Evolutionary conservation across 495 filamentous ascomycete genomes (phyloP), one percentile per base, ranked within the genome.

Genomic region (Daldinia caldariorum): DNA sequence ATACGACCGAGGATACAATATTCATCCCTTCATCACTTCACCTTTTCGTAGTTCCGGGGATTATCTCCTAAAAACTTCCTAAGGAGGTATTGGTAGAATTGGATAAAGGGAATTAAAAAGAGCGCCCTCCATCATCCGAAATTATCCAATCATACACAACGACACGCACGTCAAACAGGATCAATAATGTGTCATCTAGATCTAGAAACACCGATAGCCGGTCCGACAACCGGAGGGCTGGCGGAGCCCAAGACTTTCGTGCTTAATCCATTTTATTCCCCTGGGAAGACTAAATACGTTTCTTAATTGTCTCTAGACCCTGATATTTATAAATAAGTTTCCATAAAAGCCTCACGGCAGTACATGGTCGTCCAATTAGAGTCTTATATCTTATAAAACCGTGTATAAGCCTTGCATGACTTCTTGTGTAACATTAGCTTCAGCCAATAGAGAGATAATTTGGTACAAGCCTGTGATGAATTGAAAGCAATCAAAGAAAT

Each of bases 101-200:
- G 22, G 69, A 41, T 29, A 13, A 64, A 65, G 14, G n/a, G 50
- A 55, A 55, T 47, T 8, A 20, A 57, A 53, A 56, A 35, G 22
- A 43, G 57, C 47, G 50, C 68, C 58, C 9, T 66, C 68, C 62
- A 58, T 58, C 63, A 64, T n/a, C 16, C 20, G 6, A 54, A 39
- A 61, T 14, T 18, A 22, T 29, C 69, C 69, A 72, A 72, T 72
- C 64, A 58, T 37, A 2, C 8, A 43, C 13, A 20, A 58, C n/a
- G 58, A 22, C 49, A 61, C 37, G 60, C 61, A 72, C 59, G 56
- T 72, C 50, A 72, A 67, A 72, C 13, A 20, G 35, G 56, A 65
- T 61, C 65, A 57, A 58, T 45, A 29, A 35, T 51, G 56, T 65
- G 39, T 65, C 60, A 57, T 68, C 61, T 51, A 57, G 22, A 12